Conservation (phyloP, 257 asterid genomes). For the Solanum appendiculatum region DNA sequence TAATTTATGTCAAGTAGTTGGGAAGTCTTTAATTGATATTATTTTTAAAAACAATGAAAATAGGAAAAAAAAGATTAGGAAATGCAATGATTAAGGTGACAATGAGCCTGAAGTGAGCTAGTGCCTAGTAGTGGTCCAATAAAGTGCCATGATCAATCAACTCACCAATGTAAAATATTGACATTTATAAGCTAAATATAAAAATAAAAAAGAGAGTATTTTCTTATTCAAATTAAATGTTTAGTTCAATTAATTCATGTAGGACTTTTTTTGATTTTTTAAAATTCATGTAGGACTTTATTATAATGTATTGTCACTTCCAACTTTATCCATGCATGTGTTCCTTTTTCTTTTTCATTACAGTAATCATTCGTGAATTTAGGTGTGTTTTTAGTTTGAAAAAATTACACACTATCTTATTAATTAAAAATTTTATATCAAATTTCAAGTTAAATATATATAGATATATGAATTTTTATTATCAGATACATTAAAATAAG, state of each 20-base stretch:
- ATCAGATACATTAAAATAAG: too few relatives aligned
- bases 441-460: too few relatives aligned
- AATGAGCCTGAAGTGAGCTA: conserved; percentile 5
- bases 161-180: neutral
- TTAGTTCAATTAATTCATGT: neutral
- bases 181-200: neutral
- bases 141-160: conserved; percentile 23
- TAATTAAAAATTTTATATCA: too few relatives aligned
- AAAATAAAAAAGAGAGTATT: neutral
- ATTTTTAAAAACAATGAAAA: neutral
- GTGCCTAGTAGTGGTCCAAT: conserved; percentile 72
- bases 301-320: neutral
- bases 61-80: neutral
- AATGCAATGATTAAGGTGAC: conserved; percentile 63
- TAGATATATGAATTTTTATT: too few relatives aligned
- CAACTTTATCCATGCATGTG: conserved; percentile 2
- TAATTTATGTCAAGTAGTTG: conserved; percentile 24
- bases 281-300: neutral
- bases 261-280: neutral
- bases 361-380: conserved; percentile 25
- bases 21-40: neutral
- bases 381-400: neutral
- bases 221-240: neutral
- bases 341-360: conserved; percentile 11
- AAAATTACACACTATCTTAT: too few relatives aligned